A percentile compares a stretch with the other conserved stretches of the same genome.
Conservation (phyloP, 2,329 filamentous ascomycete species). For the Colletotrichum caudatum region DNA sequence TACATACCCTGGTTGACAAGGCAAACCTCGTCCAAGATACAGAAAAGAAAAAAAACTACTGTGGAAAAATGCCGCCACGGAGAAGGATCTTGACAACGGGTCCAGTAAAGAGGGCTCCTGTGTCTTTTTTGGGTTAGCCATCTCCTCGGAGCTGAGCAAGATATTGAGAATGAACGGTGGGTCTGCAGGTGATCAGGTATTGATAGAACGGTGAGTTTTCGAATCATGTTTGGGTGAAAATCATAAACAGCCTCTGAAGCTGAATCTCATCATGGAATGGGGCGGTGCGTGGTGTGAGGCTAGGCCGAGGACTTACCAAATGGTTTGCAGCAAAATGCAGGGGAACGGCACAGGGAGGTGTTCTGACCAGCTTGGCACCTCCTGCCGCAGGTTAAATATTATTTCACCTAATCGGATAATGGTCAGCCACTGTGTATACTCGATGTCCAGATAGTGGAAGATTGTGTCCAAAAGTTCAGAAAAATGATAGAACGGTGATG, state of each 20-base stretch:
- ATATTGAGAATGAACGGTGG: not conserved
- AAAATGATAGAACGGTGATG: constrained; percentile 49
- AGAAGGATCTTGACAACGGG: not conserved
- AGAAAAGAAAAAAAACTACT: not conserved
- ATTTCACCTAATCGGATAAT: not conserved
- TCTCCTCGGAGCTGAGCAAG: not conserved
- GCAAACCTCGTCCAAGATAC: not conserved
- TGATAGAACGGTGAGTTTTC: constrained; percentile 51
- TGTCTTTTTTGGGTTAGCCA: not conserved
- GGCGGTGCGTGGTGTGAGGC: not conserved
- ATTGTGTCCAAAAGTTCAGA: constrained; percentile 23
- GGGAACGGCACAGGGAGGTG: not conserved
- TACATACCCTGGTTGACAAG: not conserved
- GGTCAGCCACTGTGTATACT: not conserved
- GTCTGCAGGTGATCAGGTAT: constrained; percentile 31
- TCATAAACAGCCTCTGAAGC: constrained; percentile 64
- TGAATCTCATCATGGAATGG: constrained; percentile 53
- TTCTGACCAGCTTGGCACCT: no score
- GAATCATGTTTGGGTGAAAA: constrained; percentile 50
- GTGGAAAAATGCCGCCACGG: no score
- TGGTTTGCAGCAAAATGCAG: not conserved
- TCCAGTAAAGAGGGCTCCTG: not conserved
- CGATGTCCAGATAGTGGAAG: not conserved
- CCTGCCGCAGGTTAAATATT: not conserved
- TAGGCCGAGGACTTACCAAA: not conserved